Base-by-base conservation (phyloP, 257 asterid species). In the Scutellaria barbata region DNA sequence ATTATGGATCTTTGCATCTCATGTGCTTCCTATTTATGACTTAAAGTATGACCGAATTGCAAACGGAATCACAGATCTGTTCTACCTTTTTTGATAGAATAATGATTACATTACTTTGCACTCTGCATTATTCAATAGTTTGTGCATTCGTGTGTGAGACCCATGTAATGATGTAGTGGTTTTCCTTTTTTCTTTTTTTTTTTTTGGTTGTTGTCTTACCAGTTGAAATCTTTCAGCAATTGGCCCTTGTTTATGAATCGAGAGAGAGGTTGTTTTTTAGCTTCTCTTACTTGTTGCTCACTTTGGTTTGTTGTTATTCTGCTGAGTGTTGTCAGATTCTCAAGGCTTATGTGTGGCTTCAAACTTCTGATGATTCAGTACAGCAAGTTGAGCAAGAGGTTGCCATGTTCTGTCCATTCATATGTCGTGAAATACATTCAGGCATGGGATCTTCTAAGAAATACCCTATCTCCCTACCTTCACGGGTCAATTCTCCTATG, bases 331-430 rank as follows among this genome's bases (percentile, higher is more conserved):
- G 45, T 68, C 75, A 89, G 96, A 80, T 83, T 85, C 74, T 88
- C 84, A 90, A 88, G 86, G 87, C 95, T 52, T 81, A 87, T 33
- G 79, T 89, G 57, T 90, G 97, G 97, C 90, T 90, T 77, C 89
- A 89, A 83, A 90, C 95, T 17, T 71, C 90, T 57, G 97, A 90
- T 79, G 90, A 79, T 73, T 84, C 94, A 41, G 71, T 84, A 74
- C 95, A 87, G 73, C 88, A 87, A 80, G 95, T 85, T n/a, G 97
- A 90, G 80, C 92, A 87, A 83, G 95, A 88, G 77, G 87, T 85
- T 77, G 97, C 97, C 48, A 77, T 81, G 77, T 84, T 81, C 77
- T 88, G 96, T 75, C 97, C 96, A 30, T 79, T 85, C 57, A 88
- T 88, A 81, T 85, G 90, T 68, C 87, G 73, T 12, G 97, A 90